Base-by-base conservation (phyloP, 2,329 filamentous ascomycete genomes). In the Gyromitra esculenta region DNA sequence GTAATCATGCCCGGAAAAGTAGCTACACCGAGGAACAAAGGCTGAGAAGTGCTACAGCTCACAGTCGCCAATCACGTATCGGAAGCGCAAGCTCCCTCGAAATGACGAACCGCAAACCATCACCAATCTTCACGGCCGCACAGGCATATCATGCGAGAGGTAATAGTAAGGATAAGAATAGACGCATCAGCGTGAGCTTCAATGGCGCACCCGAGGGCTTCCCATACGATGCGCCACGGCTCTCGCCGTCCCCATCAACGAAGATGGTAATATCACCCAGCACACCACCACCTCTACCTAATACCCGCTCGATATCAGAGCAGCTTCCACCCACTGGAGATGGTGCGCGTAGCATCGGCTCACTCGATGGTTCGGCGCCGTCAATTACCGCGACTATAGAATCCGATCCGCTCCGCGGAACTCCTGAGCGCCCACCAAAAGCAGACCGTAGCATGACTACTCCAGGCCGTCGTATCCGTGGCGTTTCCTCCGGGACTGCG, bases 1-100 rank as follows among this genome's bases (percentile, higher is more conserved):
- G 85, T 21, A 85, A 84, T 37, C 89, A 93, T 83, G 90, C 91
- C 48, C 88, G 90, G 60, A 91, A 92, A 80, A 89, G 91, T 11
- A 97, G 92, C 83, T 91, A 93, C 81, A 87, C 90, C 4, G 92
- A 94, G 68, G 91, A 94, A 82, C 88, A 92, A 82, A 86, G 90
- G 69, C 85, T 90, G 74, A 87, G 91, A 78, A 77, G 60, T 79
- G 75, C 37, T 73, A 80, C 77, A 77, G 73, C 78, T 76, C 79
- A 79, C 52, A 80, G 79, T 43, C 79, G 79, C 71, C 79, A 80
- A 76, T 79, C 78, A 18, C 75, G 80, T 39, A 77, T 79, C 54
- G 78, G 72, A 25, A 80, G 79, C 48, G 48, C 76, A 25, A 56
- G 72, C 72, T 75, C 72, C 35, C 45, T 60, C 41, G 77, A 78